phyloP scores from a whole-genome alignment of 306 rosid species.

The Lathyrus aphaca region DNA sequence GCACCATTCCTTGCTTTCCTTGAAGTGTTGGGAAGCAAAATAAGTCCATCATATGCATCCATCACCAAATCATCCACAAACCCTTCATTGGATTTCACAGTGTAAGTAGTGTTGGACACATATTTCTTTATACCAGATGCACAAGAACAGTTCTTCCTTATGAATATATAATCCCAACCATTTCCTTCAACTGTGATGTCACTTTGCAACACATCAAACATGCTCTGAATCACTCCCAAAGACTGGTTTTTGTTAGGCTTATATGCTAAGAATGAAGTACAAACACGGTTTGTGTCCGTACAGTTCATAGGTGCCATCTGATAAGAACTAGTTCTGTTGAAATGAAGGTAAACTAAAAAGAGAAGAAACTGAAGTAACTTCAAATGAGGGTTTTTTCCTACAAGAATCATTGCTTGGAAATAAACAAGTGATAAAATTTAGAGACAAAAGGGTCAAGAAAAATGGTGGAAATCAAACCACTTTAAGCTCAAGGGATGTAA shows the following conservation, averaged over 20 bases:
- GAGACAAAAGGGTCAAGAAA: conserved; percentile 39
- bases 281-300: conserved; percentile 73
- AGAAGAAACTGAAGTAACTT: conserved; percentile 42
- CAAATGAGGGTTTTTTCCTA: conserved; percentile 30
- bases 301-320: conserved; percentile 65
- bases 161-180: conserved; percentile 63
- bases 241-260: conserved; percentile 67
- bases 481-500: conserved; percentile 11
- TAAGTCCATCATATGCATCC: conserved; percentile 82
- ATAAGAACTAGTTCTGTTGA: conserved; percentile 36
- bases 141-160: conserved; percentile 91
- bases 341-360: conserved; percentile 44
- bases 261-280: conserved; percentile 87
- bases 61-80: conserved; percentile 62
- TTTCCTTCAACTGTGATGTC: conserved; percentile 82
- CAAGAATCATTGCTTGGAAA: conserved; percentile 51
- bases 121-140: conserved; percentile 58
- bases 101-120: conserved; percentile 31
- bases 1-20: conserved; percentile 69
- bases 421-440: background rate
- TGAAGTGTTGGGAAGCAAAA: conserved; percentile 60
- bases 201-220: conserved; percentile 82
- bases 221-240: conserved; percentile 64
- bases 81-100: conserved; percentile 70
- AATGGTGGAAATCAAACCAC: conserved; percentile 14